These are phyloP conservation scores for Sarcodon aspratus DNA, from an alignment of 768 basidiomycete genomes.

Conservation along the genomic window DNA sequence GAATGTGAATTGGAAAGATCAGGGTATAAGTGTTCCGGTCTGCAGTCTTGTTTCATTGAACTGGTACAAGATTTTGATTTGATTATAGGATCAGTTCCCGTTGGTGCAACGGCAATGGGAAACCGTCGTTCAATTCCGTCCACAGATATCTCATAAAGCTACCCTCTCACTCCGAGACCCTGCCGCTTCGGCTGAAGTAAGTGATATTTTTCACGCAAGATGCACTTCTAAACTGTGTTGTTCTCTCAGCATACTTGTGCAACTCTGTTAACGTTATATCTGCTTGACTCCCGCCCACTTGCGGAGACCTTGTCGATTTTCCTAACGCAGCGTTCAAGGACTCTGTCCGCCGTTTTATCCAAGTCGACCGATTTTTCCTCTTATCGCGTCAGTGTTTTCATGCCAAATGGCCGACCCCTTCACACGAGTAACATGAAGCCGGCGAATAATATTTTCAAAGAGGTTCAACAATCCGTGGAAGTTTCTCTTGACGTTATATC, in stretches of 20 bases:
- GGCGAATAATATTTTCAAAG: conserved; percentile 16
- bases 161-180: conserved; percentile 65
- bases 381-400: conserved; percentile 24
- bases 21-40: conserved; percentile 56
- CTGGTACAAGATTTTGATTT: background rate
- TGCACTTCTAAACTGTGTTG: background rate
- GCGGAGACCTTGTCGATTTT: conserved; percentile 60
- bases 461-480: conserved; percentile 43
- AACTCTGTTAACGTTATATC: conserved; percentile 69
- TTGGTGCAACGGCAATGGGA: conserved; percentile 93
- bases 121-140: conserved; percentile 71
- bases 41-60: conserved; percentile 10
- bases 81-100: conserved; percentile 67
- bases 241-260: conserved; percentile 56
- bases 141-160: conserved; percentile 85
- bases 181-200: conserved; percentile 39
- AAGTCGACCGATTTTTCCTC: conserved; percentile 5
- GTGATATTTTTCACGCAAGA: conserved; percentile 6
- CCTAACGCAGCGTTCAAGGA: conserved; percentile 59
- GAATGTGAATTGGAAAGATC: conserved; percentile 44
- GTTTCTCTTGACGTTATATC: conserved; percentile 42
- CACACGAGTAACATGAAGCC: conserved; percentile 2
- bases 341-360: conserved; percentile 32
- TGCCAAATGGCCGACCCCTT: conserved; percentile 9
- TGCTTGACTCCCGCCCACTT: conserved; percentile 81